These are phyloP conservation scores for Suillus brevipes DNA, from an alignment of 768 basidiomycete genomes.

Conservation along the genomic window DNA sequence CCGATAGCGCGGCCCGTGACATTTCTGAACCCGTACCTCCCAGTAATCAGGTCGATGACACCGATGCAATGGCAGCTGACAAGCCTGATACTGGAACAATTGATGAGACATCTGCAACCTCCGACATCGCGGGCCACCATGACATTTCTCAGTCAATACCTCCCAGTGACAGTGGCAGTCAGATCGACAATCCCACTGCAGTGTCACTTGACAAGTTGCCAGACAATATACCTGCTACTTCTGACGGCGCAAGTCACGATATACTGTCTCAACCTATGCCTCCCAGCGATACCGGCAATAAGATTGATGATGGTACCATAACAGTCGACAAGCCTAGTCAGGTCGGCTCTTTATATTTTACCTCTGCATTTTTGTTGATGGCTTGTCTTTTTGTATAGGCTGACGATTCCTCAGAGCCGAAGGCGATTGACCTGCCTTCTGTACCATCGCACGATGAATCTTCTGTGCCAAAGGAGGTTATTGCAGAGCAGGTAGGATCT, in stretches of 20 bases:
- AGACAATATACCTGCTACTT: neutral
- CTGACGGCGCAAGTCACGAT: neutral
- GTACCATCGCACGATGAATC: neutral
- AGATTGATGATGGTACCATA: slow-evolving; percentile 16
- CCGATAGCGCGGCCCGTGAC: neutral
- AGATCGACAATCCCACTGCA: slow-evolving; percentile 3
- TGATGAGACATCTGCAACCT: neutral
- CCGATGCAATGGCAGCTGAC: slow-evolving; percentile 20
- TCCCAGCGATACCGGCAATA: neutral
- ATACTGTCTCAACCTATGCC: neutral
- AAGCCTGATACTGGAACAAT: neutral
- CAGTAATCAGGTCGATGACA: slow-evolving; percentile 9
- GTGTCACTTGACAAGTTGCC: neutral
- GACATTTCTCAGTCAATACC: neutral
- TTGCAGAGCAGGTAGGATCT: neutral
- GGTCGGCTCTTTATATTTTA: slow-evolving; percentile 14
- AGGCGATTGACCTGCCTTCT: neutral
- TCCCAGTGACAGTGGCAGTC: slow-evolving; percentile 1
- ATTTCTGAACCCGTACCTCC: neutral
- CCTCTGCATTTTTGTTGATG: neutral
- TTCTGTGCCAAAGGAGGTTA: neutral
- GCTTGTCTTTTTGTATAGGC: neutral
- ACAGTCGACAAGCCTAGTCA: slow-evolving; percentile 18
- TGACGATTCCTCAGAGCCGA: neutral
- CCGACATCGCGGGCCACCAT: neutral